phyloP scores from a whole-genome alignment of 441 rosid species.

The Corymbia calophylla region DNA sequence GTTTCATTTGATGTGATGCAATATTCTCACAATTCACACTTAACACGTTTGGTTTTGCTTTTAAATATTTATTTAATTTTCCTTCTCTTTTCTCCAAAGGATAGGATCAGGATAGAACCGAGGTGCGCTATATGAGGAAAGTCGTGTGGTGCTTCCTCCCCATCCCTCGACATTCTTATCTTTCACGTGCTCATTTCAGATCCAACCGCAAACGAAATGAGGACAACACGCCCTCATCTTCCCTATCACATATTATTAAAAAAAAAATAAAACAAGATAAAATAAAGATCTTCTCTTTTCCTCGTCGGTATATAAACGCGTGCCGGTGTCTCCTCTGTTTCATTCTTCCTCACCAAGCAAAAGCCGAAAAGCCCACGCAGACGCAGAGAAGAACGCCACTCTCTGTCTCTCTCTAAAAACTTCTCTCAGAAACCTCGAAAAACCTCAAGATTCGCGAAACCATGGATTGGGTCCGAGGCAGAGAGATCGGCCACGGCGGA shows the following conservation, averaged over 20 bases:
- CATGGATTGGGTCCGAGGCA: slow-evolving; percentile 90
- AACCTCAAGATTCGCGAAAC: neutral
- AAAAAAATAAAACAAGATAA: neutral
- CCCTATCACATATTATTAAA: neutral
- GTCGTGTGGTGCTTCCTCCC: neutral
- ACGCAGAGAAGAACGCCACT: neutral
- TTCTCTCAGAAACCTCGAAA: neutral
- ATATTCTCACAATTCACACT: neutral
- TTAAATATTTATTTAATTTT: neutral
- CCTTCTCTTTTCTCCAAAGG: neutral
- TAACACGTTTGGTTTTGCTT: neutral
- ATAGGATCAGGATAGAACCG: neutral
- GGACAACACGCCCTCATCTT: neutral
- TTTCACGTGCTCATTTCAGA: neutral
- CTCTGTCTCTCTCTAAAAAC: neutral
- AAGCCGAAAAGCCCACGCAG: neutral
- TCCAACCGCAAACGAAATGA: neutral
- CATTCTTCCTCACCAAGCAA: neutral
- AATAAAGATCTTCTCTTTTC: neutral
- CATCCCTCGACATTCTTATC: neutral
- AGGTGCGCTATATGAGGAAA: neutral
- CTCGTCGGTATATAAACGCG: neutral
- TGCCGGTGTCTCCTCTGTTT: neutral
- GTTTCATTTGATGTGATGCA: too few relatives aligned
- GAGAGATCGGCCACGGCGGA: slow-evolving; percentile 58